Evolutionary conservation across 2,329 filamentous ascomycete genomes (phyloP).

Genomic region (Paraphaeosphaeria sporulosa): DNA sequence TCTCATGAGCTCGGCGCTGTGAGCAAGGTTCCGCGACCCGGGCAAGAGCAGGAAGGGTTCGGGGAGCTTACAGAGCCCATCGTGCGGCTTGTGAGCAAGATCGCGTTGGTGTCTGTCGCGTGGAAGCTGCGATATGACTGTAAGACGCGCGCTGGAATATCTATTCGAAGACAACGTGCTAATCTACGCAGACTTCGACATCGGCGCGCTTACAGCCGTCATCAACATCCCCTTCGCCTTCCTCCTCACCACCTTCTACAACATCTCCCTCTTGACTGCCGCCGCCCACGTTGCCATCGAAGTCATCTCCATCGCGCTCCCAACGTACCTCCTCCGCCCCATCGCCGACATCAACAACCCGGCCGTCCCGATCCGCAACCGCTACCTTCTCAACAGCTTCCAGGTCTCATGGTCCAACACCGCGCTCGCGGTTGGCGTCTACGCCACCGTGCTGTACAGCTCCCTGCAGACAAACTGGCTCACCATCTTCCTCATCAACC

Average conservation of each 20-base stretch:
- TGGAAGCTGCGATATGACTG: slow-evolving; percentile 81
- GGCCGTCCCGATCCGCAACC: slow-evolving; percentile 54
- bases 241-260: slow-evolving; percentile 81
- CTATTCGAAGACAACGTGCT: not conserved
- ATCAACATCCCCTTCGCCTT: slow-evolving; percentile 79
- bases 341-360: slow-evolving; percentile 70
- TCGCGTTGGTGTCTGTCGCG: slow-evolving; percentile 71
- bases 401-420: slow-evolving; percentile 64
- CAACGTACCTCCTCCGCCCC: slow-evolving; percentile 77
- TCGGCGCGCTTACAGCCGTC: slow-evolving; percentile 61
- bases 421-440: slow-evolving; percentile 74
- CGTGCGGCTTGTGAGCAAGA: slow-evolving; percentile 64
- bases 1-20: slow-evolving; percentile 72
- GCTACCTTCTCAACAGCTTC: slow-evolving; percentile 50
- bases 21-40: slow-evolving; percentile 59
- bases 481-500: slow-evolving; percentile 73
- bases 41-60: slow-evolving; percentile 51
- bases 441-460: slow-evolving; percentile 74
- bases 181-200: slow-evolving; percentile 46
- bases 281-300: slow-evolving; percentile 72
- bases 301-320: slow-evolving; percentile 71
- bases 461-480: slow-evolving; percentile 72
- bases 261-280: slow-evolving; percentile 68
- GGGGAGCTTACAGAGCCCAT: slow-evolving; percentile 66
- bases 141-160: slow-evolving; percentile 45